Conservation (phyloP, 495 filamentous ascomycete genomes). For the Pseudomonodictys pantanalensis region DNA sequence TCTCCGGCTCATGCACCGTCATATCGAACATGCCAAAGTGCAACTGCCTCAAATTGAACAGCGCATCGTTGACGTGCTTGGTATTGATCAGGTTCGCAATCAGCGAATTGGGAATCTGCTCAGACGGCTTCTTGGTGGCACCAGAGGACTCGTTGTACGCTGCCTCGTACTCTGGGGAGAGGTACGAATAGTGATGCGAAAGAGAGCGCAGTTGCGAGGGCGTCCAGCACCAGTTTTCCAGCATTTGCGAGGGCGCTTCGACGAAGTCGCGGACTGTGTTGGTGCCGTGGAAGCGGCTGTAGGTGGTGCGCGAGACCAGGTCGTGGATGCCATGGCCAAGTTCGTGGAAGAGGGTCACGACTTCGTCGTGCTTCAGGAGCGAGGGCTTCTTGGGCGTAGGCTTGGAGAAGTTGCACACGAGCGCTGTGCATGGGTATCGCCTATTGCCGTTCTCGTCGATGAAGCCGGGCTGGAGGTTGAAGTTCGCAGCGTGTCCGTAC, state of each 20-base stretch:
- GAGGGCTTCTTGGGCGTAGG: slow-evolving; percentile 66
- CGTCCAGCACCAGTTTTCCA: slow-evolving; percentile 78
- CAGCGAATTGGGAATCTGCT: slow-evolving; percentile 60
- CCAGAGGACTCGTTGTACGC: slow-evolving; percentile 54
- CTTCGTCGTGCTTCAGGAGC: slow-evolving; percentile 69
- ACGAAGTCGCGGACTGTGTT: slow-evolving; percentile 70
- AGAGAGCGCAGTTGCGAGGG: slow-evolving; percentile 64
- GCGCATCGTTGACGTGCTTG: slow-evolving; percentile 67
- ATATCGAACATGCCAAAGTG: slow-evolving; percentile 68
- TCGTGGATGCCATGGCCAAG: slow-evolving; percentile 75
- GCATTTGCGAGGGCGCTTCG: slow-evolving; percentile 69
- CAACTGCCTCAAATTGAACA: slow-evolving; percentile 65
- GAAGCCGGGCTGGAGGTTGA: slow-evolving; percentile 56
- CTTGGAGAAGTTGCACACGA: slow-evolving; percentile 72
- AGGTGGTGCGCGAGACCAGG: slow-evolving; percentile 61
- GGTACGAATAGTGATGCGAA: slow-evolving; percentile 62
- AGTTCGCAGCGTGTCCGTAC: slow-evolving; percentile 54
- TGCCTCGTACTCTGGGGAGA: slow-evolving; percentile 57
- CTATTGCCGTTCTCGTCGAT: slow-evolving; percentile 57
- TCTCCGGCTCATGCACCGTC: slow-evolving; percentile 44
- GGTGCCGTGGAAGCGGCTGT: slow-evolving; percentile 73
- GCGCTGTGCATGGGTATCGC: slow-evolving; percentile 64
- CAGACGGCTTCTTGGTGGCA: slow-evolving; percentile 43
- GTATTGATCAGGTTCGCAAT: slow-evolving; percentile 61
- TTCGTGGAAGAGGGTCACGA: slow-evolving; percentile 71